Evolutionary conservation across 1,284 basidiomycete genomes (phyloP).

Genomic region (Boletellus dicymbophilus): DNA sequence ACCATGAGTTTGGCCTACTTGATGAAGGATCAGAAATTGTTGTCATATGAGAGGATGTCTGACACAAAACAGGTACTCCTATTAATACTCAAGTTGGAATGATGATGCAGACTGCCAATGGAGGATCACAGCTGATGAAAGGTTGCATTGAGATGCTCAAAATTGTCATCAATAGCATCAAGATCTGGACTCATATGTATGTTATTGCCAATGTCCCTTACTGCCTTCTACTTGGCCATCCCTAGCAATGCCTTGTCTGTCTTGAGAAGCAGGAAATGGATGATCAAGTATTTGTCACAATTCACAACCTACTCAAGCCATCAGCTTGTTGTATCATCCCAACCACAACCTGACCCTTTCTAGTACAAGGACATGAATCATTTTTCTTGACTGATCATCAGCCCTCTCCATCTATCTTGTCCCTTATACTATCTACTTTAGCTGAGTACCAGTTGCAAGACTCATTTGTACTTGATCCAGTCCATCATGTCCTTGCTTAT

Average conservation of each 20-base stretch:
- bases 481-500: background rate
- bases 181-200: no score
- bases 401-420: background rate
- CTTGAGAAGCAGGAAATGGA: background rate
- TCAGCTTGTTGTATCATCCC: background rate
- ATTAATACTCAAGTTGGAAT: no score
- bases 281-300: conserved; percentile 1
- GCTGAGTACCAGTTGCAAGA: background rate
- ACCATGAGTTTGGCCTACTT: no score
- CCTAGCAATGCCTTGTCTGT: conserved; percentile 15
- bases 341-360: background rate
- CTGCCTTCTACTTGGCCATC: conserved; percentile 14
- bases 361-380: background rate
- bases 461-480: background rate
- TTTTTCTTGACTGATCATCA: background rate
- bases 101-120: no score
- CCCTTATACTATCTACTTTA: background rate
- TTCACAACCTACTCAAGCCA: conserved; percentile 2
- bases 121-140: no score
- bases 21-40: no score
- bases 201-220: conserved; percentile 11
- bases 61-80: no score
- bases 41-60: no score
- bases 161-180: no score
- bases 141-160: no score